Evolutionary conservation across 495 filamentous ascomycete species (phyloP), one percentile per base, ranked within the genome.

Genomic region (Mytilinidion resinicola): DNA sequence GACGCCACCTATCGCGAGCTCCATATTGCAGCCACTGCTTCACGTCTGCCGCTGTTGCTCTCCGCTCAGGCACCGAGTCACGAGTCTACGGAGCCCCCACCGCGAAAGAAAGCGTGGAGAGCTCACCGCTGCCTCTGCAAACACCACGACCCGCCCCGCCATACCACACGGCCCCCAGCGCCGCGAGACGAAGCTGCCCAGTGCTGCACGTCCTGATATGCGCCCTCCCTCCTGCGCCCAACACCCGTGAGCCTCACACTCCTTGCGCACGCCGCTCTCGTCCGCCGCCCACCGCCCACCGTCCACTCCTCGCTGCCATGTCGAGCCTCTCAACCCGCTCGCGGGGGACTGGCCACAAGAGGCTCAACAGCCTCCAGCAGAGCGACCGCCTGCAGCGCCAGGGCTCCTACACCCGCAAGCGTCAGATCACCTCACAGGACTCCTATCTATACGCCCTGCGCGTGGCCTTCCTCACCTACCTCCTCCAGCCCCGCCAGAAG

Each of bases 401-500:
- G 59, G 73, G 71, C 54, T 85, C 83, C 47, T 67, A 71, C 61
- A 72, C 74, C 42, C 73, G 60, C 17, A 77, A 77, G 56, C 77
- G 76, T 30, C 71, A 74, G 30, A 71, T 85, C 50, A 79, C 72
- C 61, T 72, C 78, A 59, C 78, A 89, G 61, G 89, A 96, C 74
- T 91, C 89, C 70, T 95, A 91, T 75, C 86, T 82, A 39, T 95
- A 86, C 70, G 90, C 91, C 61, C 84, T 99, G 51, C 87, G 95
- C 51, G 85, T 89, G 64, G 91, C 95, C 63, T 96, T 90, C 72
- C 86, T 99, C 34, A 77, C 89, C 74, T 91, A 99, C 72, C 85
- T 97, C 30, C 84, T 99, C 51, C 88, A 95, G 66, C 93, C 95
- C 60, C 86, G 90, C 63, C 80, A 87, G 62, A 90, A 90, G 71